Evolutionary conservation across 1,284 basidiomycete species (phyloP), one percentile per base, ranked within the genome.

Genomic region (Rhizoctonia solani): DNA sequence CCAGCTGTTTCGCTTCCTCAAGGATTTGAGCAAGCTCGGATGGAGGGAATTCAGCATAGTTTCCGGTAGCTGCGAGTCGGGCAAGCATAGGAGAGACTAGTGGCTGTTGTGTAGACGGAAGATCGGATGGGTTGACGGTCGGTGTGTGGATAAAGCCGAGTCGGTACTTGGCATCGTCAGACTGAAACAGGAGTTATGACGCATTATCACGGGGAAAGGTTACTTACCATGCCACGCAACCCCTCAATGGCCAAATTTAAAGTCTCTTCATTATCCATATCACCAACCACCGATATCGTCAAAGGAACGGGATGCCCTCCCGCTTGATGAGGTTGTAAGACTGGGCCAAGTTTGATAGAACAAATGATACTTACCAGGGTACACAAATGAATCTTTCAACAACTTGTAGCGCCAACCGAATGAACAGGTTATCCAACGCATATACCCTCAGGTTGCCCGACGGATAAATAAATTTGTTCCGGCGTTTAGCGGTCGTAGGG

Each of bases 391-490:
- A 19, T 78, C 77, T 3, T 69, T 54, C 23, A 77, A 53, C 56
- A 58, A n/a, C 54, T 65, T 21, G 61, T 65, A 5, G 37, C 61
- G 9, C 37, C 8, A 27, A 39, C 49, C 1, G 73, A 70, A 46
- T 71, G 23, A 73, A 73, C 72, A 85, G 79, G 1, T 78, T 77
- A 11, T 80, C 77, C 44, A 74, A 73, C 32, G 73, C 74, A 66
- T 85, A 81, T 4, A 86, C 70, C 13, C 84, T 83, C 0, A 81
- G 79, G 16, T 81, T 77, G 25, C 76, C 73, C 3, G 82, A 76
- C 0, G 86, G 82, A 71, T 85, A 85, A 65, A 94, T 86, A 71
- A 88, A 85, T 27, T 77, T 78, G 75, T 93, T 97, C 14, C 96
- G 80, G 25, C 88, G 82, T 67, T 81, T 79, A 46, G 82, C 81